Evolutionary conservation across 345 rosid genomes (phyloP), one percentile per base, ranked within the genome.

Genomic region (Arabis hirsuta): DNA sequence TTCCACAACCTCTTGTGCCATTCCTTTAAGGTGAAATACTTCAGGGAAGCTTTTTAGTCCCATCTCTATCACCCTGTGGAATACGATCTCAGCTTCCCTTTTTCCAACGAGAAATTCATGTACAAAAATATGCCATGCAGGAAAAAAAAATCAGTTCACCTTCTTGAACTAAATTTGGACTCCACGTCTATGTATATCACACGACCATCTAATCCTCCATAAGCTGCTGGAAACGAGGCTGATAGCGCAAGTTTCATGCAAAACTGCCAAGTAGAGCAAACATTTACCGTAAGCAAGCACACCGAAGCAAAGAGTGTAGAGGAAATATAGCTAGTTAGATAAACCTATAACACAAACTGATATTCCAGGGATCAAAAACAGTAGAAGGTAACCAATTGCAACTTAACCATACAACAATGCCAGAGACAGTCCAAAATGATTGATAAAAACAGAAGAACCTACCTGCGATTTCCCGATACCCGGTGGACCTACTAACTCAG

Each of bases 391-490:
- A 38, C 55, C 0, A 19, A 19, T 32, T 14, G 11, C 42, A 29
- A 2, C 31, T 46, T 3, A 46, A 46, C 31, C 6, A 46, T 2
- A 69, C 36, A 22, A 45, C 31, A 34, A 68, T 5, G 5, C 0
- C 8, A 64, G 24, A 22, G 24, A 22, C 24, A 22, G 24, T 6
- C 10, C 16, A 12, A 20, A 0, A 4, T 2, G 52, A 16, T n/a
- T 4, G 16, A 12, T 14, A 4, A 44, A 44, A 44, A 44, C 47
- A 26, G 10, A 52, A 27, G 14, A 14, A 24, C 67, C 34, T 79
- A 84, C 92, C 69, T 92, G 96, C 12, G 96, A 90, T 81, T 92
- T 92, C 20, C 98, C 98, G 12, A 87, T 88, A 55, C 96, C 98
- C 70, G 98, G 78, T 0, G 96, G 93, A 58, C 98, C 96, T 20